A percentile compares a stretch with the other conserved stretches of the same genome.
These are phyloP conservation scores for Tricholomella constricta DNA, from an alignment of 768 basidiomycete species.

Conservation along the genomic window DNA sequence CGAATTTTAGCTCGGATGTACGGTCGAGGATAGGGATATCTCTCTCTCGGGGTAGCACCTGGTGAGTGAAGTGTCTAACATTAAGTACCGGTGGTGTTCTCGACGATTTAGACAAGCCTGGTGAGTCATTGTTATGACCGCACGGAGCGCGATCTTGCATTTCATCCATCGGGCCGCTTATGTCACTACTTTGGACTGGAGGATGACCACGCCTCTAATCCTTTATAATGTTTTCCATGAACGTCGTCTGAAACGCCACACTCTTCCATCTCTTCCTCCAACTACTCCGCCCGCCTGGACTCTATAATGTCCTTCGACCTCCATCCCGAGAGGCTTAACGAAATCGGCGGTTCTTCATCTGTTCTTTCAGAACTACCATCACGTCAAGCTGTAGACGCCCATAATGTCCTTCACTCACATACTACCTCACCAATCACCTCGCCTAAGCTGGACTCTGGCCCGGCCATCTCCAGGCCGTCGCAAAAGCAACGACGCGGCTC, in stretches of 20 bases:
- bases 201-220: neutral
- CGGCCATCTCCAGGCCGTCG: conserved; percentile 3
- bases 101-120: too few relatives aligned
- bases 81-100: too few relatives aligned
- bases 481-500: conserved; percentile 11
- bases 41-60: too few relatives aligned
- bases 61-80: too few relatives aligned
- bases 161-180: conserved; percentile 7
- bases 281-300: neutral
- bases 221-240: conserved; percentile 6
- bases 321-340: neutral
- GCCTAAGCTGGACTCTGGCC: neutral
- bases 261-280: neutral
- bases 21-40: too few relatives aligned
- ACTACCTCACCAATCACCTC: neutral
- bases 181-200: conserved; percentile 5
- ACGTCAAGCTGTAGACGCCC: conserved; percentile 11
- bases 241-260: neutral
- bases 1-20: too few relatives aligned
- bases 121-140: too few relatives aligned
- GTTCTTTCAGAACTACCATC: conserved; percentile 13
- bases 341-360: conserved; percentile 13
- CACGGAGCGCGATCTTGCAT: too few relatives aligned
- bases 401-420: neutral
- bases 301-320: conserved; percentile 5